These are phyloP conservation scores for Oryza coarctata DNA, from an alignment of 176 grass and related monocot genomes.

Conservation along the genomic window DNA sequence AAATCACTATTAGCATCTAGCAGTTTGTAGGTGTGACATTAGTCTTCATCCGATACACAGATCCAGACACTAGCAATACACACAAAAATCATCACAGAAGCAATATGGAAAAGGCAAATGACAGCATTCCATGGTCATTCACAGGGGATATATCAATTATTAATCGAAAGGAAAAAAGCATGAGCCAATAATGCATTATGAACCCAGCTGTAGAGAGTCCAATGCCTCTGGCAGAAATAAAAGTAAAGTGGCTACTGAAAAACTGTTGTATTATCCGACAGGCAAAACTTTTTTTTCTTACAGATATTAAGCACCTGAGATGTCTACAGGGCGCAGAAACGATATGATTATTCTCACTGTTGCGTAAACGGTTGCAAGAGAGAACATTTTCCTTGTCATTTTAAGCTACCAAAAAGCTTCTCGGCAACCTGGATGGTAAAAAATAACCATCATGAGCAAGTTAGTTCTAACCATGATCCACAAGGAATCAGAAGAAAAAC, in stretches of 20 bases:
- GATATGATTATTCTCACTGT: slow-evolving; percentile 36
- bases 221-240: slow-evolving; percentile 14
- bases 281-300: slow-evolving; percentile 25
- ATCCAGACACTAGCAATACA: neutral
- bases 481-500: slow-evolving; percentile 17
- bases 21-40: too few relatives aligned
- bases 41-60: neutral
- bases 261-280: slow-evolving; percentile 18
- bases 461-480: neutral
- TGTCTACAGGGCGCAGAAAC: neutral
- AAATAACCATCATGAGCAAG: slow-evolving; percentile 12
- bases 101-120: neutral
- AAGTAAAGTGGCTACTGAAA: slow-evolving; percentile 21
- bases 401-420: slow-evolving; percentile 74
- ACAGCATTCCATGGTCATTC: neutral
- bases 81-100: neutral
- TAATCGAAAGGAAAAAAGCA: neutral
- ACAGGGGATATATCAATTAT: slow-evolving; percentile 31
- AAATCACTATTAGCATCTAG: too few relatives aligned
- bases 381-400: slow-evolving; percentile 50
- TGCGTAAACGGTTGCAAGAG: slow-evolving; percentile 23
- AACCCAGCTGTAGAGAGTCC: neutral
- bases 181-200: slow-evolving; percentile 13
- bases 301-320: slow-evolving; percentile 41
- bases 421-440: slow-evolving; percentile 61